A percentile compares a stretch with the other conserved stretches of the same genome.
These are phyloP conservation scores for Urochloa ruziziensis DNA, from an alignment of 176 grass and related monocot genomes.

Conservation along the genomic window DNA sequence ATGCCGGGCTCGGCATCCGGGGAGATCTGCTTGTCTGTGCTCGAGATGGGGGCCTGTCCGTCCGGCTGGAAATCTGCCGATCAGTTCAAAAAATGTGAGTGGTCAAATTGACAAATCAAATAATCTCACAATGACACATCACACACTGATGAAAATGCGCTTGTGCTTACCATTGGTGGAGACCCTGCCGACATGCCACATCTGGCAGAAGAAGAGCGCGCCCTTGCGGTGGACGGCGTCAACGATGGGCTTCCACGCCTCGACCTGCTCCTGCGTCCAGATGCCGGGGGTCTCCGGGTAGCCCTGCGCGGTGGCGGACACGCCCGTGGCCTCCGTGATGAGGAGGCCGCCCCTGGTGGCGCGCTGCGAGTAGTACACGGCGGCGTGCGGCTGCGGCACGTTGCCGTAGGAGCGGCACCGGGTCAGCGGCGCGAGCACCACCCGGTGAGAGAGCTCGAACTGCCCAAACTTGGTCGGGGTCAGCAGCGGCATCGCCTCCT, in stretches of 20 bases:
- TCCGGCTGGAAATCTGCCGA: background rate
- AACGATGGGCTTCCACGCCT: conserved; percentile 47
- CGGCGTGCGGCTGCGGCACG: conserved; percentile 42
- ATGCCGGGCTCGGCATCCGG: background rate
- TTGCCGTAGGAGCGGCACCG: conserved; percentile 33
- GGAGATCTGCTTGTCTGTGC: background rate
- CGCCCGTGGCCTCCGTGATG: conserved; percentile 31
- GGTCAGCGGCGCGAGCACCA: conserved; percentile 1
- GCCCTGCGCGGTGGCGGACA: conserved; percentile 33
- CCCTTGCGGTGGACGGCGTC: conserved; percentile 44
- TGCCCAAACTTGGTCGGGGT: background rate
- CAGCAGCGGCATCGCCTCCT: background rate
- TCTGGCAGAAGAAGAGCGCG: conserved; percentile 32
- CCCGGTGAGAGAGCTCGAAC: background rate
- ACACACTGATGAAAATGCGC: too few species aligned
- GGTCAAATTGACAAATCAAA: too few species aligned
- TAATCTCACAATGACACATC: too few species aligned
- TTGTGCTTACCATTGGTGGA: background rate
- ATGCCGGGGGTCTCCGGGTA: conserved; percentile 31
- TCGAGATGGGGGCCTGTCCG: background rate
- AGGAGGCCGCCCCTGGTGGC: conserved; percentile 36
- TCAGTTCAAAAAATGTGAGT: too few species aligned
- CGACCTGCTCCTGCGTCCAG: conserved; percentile 30
- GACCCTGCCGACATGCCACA: conserved; percentile 31
- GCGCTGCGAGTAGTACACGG: conserved; percentile 44